These are phyloP conservation scores for Danielia reshetovae DNA, from an alignment of 805 yeast species.

Conservation along the genomic window DNA sequence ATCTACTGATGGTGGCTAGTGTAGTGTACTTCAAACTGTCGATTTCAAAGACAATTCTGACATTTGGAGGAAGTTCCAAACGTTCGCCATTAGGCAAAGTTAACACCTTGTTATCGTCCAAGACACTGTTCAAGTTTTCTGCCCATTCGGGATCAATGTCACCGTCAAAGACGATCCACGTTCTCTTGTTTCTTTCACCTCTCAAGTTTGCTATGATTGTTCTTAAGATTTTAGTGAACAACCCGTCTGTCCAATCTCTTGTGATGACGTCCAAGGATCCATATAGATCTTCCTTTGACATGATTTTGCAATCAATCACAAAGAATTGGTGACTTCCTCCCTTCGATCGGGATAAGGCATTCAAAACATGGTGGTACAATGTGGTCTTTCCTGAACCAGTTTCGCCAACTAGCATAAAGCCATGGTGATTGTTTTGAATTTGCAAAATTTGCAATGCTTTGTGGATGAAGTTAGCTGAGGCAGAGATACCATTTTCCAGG, in stretches of 20 bases:
- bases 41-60: constrained; percentile 74
- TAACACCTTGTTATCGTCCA: constrained; percentile 79
- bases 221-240: constrained; percentile 67
- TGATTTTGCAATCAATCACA: constrained; percentile 70
- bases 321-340: constrained; percentile 36
- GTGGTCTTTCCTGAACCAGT: constrained; percentile 74
- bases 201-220: constrained; percentile 49
- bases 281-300: constrained; percentile 60
- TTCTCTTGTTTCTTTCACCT: constrained; percentile 51
- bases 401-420: constrained; percentile 75
- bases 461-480: constrained; percentile 42
- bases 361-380: constrained; percentile 46
- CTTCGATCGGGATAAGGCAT: constrained; percentile 36
- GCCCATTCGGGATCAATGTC: constrained; percentile 94
- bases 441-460: constrained; percentile 62
- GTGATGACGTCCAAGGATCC: constrained; percentile 74
- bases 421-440: constrained; percentile 63
- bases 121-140: constrained; percentile 82
- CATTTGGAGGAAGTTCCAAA: constrained; percentile 57
- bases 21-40: constrained; percentile 65
- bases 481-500: constrained; percentile 23
- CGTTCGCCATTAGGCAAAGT: constrained; percentile 92
- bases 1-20: constrained; percentile 87
- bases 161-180: constrained; percentile 88
- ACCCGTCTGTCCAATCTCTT: constrained; percentile 90